Conservation (phyloP, 371 early-diverging fungal species). For the Rhizopus arrhizus region DNA sequence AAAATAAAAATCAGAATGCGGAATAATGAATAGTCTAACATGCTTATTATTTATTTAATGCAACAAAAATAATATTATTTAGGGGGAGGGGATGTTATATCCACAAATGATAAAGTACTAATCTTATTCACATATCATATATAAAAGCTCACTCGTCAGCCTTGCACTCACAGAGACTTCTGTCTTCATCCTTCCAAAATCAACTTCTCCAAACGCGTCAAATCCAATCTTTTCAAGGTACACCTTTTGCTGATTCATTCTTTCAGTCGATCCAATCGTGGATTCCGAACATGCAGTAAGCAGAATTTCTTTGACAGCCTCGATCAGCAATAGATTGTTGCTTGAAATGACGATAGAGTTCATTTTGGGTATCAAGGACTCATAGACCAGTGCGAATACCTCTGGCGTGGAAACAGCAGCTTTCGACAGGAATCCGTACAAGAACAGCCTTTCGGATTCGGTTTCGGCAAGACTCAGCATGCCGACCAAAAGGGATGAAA, state of each 20-base stretch:
- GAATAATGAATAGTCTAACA: too few species aligned
- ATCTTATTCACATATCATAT: slow-evolving; percentile 26
- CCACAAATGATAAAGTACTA: too few species aligned
- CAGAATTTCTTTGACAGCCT: slow-evolving; percentile 63
- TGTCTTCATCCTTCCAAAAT: slow-evolving; percentile 23
- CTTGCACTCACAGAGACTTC: slow-evolving; percentile 1
- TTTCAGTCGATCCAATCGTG: slow-evolving; percentile 34
- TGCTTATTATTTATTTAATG: too few species aligned
- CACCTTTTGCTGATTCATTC: slow-evolving; percentile 35
- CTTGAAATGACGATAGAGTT: slow-evolving; percentile 48
- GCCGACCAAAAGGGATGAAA: slow-evolving; percentile 62
- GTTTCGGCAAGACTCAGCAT: slow-evolving; percentile 67
- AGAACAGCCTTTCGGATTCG: slow-evolving; percentile 64
- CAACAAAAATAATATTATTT: too few species aligned
- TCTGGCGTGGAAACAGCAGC: slow-evolving; percentile 58
- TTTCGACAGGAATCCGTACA: slow-evolving; percentile 68
- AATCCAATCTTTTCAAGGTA: slow-evolving; percentile 56
- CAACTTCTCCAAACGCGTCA: slow-evolving; percentile 27
- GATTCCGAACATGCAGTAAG: slow-evolving; percentile 69
- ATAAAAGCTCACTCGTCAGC: slow-evolving; percentile 21
- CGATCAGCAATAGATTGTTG: slow-evolving; percentile 46
- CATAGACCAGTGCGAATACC: slow-evolving; percentile 53
- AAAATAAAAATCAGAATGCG: too few species aligned
- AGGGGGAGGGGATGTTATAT: too few species aligned
- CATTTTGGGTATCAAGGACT: slow-evolving; percentile 55